These are phyloP conservation scores for Fusarium falciforme DNA, from an alignment of 2,329 filamentous ascomycete species.

Conservation along the genomic window DNA sequence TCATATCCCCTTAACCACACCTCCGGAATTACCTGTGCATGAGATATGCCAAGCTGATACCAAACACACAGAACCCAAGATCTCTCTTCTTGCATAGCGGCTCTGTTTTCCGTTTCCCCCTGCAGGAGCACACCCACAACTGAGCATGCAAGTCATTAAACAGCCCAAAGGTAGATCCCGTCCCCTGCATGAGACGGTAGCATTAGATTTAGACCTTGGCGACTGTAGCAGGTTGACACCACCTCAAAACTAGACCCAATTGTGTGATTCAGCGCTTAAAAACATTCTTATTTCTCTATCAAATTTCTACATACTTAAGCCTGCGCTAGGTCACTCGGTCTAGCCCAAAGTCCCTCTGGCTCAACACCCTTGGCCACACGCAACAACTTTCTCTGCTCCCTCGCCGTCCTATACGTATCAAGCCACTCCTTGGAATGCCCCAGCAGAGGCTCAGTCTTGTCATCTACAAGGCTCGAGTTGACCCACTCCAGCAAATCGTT, in stretches of 20 bases:
- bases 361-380: slow-evolving; percentile 12
- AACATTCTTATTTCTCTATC: background rate
- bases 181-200: background rate
- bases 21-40: background rate
- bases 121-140: background rate
- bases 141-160: background rate
- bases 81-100: background rate
- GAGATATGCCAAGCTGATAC: background rate
- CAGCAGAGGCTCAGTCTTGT: slow-evolving; percentile 8
- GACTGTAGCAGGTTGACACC: background rate
- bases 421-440: slow-evolving; percentile 34
- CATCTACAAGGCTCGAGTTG: slow-evolving; percentile 22
- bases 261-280: background rate
- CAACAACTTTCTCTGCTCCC: slow-evolving; percentile 25
- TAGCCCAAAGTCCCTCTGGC: slow-evolving; percentile 28
- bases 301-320: background rate
- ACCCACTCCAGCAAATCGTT: slow-evolving; percentile 38
- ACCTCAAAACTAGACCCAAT: background rate
- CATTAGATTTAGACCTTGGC: background rate
- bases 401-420: slow-evolving; percentile 16
- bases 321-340: slow-evolving; percentile 8
- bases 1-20: background rate
- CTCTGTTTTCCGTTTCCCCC: background rate
- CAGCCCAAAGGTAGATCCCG: background rate
- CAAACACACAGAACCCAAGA: background rate